A percentile compares a stretch with the other conserved stretches of the same genome.
phyloP scores from a whole-genome alignment of 805 yeast species.

The Tetrapisispora namnaoensis region DNA sequence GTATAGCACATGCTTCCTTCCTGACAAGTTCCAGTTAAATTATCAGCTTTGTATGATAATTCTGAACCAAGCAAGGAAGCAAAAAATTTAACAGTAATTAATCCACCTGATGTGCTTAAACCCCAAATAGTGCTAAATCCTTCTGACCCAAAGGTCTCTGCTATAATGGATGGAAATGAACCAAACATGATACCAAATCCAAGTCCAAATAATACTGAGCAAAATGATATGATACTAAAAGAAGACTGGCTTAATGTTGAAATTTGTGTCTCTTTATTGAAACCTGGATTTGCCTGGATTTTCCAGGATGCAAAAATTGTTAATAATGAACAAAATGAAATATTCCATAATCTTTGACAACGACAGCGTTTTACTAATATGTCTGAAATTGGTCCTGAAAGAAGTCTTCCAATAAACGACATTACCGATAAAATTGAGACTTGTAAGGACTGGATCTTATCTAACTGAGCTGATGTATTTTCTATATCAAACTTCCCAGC shows the following conservation, averaged over 20 bases:
- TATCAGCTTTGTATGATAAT: conserved; percentile 37
- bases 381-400: conserved; percentile 61
- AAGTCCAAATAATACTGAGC: conserved; percentile 50
- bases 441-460: conserved; percentile 55
- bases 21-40: conserved; percentile 35
- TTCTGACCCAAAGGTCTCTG: conserved; percentile 59
- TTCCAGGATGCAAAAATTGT: conserved; percentile 30
- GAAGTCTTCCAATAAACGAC: conserved; percentile 55
- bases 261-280: conserved; percentile 1
- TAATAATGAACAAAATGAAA: conserved; percentile 34
- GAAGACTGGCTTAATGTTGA: not conserved
- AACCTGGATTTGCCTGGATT: not conserved
- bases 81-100: conserved; percentile 42
- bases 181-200: conserved; percentile 68
- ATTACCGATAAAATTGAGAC: conserved; percentile 57
- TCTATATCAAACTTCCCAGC: conserved; percentile 22
- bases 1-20: conserved; percentile 41
- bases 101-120: conserved; percentile 59
- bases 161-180: conserved; percentile 65
- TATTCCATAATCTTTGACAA: conserved; percentile 59
- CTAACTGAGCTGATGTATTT: conserved; percentile 22
- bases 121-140: conserved; percentile 75
- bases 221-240: conserved; percentile 30
- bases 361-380: conserved; percentile 40
- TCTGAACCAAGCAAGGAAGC: conserved; percentile 47